These are phyloP conservation scores for Misopates orontium DNA, from an alignment of 257 asterid species.

Conservation along the genomic window DNA sequence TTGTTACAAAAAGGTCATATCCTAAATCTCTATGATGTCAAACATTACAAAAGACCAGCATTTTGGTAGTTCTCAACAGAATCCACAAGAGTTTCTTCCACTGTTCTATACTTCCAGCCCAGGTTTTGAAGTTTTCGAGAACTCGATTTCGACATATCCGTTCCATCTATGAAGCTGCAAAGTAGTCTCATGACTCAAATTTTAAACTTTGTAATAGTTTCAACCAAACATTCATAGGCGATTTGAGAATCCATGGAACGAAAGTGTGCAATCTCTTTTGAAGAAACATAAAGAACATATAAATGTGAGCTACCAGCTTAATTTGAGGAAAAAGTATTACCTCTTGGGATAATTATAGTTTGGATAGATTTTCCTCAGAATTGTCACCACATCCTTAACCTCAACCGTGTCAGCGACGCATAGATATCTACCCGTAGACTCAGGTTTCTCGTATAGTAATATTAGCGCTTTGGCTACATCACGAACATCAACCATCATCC, in stretches of 20 bases:
- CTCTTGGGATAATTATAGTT: constrained; percentile 63
- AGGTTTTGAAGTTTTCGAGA: constrained; percentile 60
- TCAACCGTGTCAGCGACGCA: constrained; percentile 46
- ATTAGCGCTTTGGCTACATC: constrained; percentile 64
- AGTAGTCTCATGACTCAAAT: not conserved
- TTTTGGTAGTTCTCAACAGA: constrained; percentile 64
- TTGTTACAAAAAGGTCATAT: too few relatives aligned
- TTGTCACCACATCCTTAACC: constrained; percentile 46
- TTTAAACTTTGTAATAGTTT: too few relatives aligned
- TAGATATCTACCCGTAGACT: constrained; percentile 71
- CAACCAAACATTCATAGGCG: too few relatives aligned
- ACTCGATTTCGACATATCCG: constrained; percentile 24
- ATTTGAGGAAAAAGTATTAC: too few relatives aligned
- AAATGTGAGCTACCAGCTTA: too few relatives aligned
- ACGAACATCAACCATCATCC: constrained; percentile 60
- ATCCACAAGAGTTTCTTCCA: constrained; percentile 63
- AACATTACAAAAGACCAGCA: constrained; percentile 37
- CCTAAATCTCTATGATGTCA: too few relatives aligned
- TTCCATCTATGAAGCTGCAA: constrained; percentile 53
- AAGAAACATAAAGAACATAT: too few relatives aligned
- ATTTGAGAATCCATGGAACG: too few relatives aligned
- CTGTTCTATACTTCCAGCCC: constrained; percentile 66
- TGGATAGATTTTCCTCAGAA: constrained; percentile 51
- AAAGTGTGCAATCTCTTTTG: too few relatives aligned
- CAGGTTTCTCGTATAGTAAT: constrained; percentile 54